Base-by-base conservation (phyloP, 2,329 filamentous ascomycete genomes). In the Talaromyces sp. region DNA sequence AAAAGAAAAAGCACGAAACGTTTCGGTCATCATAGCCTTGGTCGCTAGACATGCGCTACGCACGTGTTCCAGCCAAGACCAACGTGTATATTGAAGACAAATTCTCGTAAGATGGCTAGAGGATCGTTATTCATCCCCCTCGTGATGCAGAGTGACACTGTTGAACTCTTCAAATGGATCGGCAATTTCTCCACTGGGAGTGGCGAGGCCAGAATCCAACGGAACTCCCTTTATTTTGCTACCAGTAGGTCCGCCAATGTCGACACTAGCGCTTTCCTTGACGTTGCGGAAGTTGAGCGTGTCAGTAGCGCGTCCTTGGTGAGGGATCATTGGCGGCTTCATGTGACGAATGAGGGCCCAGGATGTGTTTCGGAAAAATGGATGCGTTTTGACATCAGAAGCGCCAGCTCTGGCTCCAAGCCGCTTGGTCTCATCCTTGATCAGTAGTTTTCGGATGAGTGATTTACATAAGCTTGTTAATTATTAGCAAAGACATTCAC, bases 151-250 rank as follows among this genome's bases (percentile, higher is more conserved):
- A 57, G 95, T 99, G 50, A 99, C 93, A 73, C 92, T 96, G 82
- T 98, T 99, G 78, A 99, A 99, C 76, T 98, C 95, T 76, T 97
- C 91, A 73, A 99, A 99, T 1, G 95, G 95, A 82, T 99, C 95
- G 3, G 86, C 82, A 42, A 89, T 74, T 73, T 97, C 94, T 42
- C 84, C 90, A 52, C 90, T 91, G 1, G 94, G 94, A 2, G 94
- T 98, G 1, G 89, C 86, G 59, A 96, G 81, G 1, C 91, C 91
- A 51, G 89, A 94, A 72, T 96, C 92, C 64, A 96, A 80, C 8
- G 92, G 92, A 12, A 96, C 91, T 1, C 92, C 92, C 77, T 91
- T 92, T 55, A 82, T 73, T 63, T 77, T 81, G 42, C 73, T 74
- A 4, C 76, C 69, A 53, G 77, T 72, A 56, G 72, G 81, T 44